Base-by-base conservation (phyloP, 1,139 yeast species). In the Taiozyma onychis region DNA sequence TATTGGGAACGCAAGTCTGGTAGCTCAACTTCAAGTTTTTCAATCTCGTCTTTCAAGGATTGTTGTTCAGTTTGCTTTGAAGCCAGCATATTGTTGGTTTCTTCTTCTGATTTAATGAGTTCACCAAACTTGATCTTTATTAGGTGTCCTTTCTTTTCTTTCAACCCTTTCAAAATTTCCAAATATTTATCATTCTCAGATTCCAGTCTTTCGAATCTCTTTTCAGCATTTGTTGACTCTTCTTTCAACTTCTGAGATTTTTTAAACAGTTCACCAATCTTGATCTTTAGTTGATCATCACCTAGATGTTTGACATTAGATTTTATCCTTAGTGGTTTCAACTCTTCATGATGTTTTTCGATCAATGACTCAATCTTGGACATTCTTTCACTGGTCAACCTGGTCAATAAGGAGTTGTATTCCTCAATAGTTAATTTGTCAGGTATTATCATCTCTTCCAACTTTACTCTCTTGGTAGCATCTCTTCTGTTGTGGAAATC, bases 261-360 rank as follows among this genome's bases (percentile, higher is more conserved):
- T 48, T 73, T 73, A 61, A 79, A 84, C 24, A 67, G 61, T 3
- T 63, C 67, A 0, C 83, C 85, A 21, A 82, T 76, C 21, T 66
- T 61, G 2, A 67, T 73, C 58, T 81, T 78, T 41, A 65, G 54
- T 1, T 62, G 64, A 62, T 85, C 93, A 41, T 77, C 67, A 14
- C 66, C 60, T 6, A 68, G 57, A 57, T 84, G 88, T 46, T 81
- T 67, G 30, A 67, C 60, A 0, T 85, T 76, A 54, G 83, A 85
- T 28, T 65, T 63, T 3, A 62, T 48, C 53, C 81, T 71, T 7
- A 72, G 63, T 1, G 60, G 57, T 1, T 67, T 64, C 3, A 81
- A 52, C 4, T 61, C 53, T 4, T 55, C 52, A 6, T 63, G 58
- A 13, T 67, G 66, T 3, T 61, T 54, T 1, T 57, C 54, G n/a